Evolutionary conservation across 2,329 filamentous ascomycete species (phyloP), one percentile per base, ranked within the genome.

Genomic region (Trichoderma simmonsii): DNA sequence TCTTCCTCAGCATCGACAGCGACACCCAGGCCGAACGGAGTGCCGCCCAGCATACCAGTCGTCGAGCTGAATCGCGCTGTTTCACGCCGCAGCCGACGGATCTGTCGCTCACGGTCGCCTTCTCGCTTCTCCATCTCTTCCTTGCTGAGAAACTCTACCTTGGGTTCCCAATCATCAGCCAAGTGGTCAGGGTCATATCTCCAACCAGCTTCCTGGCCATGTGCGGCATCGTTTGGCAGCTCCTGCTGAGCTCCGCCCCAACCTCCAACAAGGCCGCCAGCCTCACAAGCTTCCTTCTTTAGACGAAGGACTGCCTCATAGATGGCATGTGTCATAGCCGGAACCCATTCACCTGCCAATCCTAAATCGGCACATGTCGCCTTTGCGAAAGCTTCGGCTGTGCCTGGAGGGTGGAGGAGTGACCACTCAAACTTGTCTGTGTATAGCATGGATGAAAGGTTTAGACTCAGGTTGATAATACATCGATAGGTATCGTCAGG

Each of bases 371-470:
- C 93, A 79, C 96, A 98, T 0, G 96, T 98, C 75, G 94, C 90
- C 79, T 93, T 94, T 39, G 96, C 95, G 80, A 98, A 98, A 14
- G 92, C 90, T 81, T 99, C 95, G 0, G 96, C 94, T 56, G 95
- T 94, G 26, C 95, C 95, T 2, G 94, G 92, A 3, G 95, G 94
- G 78, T 98, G 95, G 21, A 97, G 86, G 24, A 99, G 85, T 6
- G 95, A 98, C 95, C 95, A 98, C 80, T 98, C 95, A 75, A 99
- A 98, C 79, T 95, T 97, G 85, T 99, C 96, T 4, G 93, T 97
- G 81, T 98, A 98, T 14, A 98, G 88, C 76, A 93, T 91, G 71
- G 97, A 97, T 68, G 94, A 91, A 26, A 98, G 87, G 78, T 97
- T 98, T 78, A 99, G 93, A 79, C 93, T 97, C 59, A 99, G 85